phyloP scores from a whole-genome alignment of 345 rosid genomes.

The Camelina laxa region DNA sequence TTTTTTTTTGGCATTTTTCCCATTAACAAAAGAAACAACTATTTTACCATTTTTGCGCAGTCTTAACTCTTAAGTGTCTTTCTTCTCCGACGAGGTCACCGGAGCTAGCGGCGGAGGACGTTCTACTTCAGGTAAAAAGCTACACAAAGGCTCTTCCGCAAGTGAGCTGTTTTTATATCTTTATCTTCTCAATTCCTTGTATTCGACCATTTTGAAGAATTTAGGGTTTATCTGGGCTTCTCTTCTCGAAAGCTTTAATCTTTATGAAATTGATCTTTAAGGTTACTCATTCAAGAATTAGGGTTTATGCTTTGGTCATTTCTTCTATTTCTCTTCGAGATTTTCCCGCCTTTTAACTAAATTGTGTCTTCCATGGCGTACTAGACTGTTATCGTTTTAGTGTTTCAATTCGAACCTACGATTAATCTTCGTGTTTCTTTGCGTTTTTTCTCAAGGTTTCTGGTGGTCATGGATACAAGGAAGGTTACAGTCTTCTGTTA shows the following conservation, averaged over 20 bases:
- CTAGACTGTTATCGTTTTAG: background rate
- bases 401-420: background rate
- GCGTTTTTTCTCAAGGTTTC: background rate
- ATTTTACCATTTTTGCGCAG: background rate
- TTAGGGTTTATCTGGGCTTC: background rate
- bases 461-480: conserved; percentile 11
- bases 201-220: background rate
- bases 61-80: background rate
- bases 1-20: no score
- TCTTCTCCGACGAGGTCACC: background rate
- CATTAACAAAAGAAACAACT: background rate
- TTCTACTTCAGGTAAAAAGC: background rate
- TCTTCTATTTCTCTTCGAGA: background rate
- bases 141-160: background rate
- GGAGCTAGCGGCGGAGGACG: background rate
- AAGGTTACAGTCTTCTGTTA: conserved; percentile 26
- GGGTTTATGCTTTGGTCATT: no score
- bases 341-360: conserved; percentile 1
- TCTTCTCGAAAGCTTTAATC: background rate
- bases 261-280: background rate
- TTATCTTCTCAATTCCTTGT: background rate
- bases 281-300: background rate
- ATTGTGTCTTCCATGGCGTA: background rate
- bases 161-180: background rate
- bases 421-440: background rate